Evolutionary conservation across 768 basidiomycete genomes (phyloP).

Genomic region (Lactifluus pinguis): DNA sequence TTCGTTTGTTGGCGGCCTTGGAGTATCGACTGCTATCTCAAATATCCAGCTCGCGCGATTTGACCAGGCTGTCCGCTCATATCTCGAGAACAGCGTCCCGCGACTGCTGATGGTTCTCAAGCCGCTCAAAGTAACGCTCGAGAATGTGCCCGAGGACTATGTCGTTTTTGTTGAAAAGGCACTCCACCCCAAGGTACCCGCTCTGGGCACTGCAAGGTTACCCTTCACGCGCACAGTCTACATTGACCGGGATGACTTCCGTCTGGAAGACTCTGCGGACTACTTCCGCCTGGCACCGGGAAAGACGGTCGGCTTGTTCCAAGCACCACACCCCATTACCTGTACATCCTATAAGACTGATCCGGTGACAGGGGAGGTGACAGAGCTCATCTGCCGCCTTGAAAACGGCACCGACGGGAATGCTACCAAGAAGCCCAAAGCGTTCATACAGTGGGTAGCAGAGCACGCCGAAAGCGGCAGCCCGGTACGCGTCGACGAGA

Average conservation of each 20-base stretch:
- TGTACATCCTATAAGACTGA: conserved; percentile 85
- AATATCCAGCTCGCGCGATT: conserved; percentile 86
- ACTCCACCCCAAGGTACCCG: conserved; percentile 87
- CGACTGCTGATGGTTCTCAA: conserved; percentile 85
- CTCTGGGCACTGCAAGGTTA: conserved; percentile 70
- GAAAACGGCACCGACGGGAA: conserved; percentile 51
- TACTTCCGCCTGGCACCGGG: conserved; percentile 98
- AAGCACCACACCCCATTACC: conserved; percentile 85
- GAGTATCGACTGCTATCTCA: conserved; percentile 77
- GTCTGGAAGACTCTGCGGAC: conserved; percentile 82
- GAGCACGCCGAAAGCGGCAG: conserved; percentile 69
- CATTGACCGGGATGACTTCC: conserved; percentile 92
- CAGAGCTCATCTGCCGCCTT: conserved; percentile 68
- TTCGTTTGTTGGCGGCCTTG: conserved; percentile 88
- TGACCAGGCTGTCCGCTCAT: conserved; percentile 80
- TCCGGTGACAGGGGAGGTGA: conserved; percentile 58
- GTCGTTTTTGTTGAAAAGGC: conserved; percentile 79
- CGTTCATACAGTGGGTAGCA: conserved; percentile 96
- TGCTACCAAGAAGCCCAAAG: conserved; percentile 69
- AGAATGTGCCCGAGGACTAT: conserved; percentile 85
- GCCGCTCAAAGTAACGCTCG: conserved; percentile 85
- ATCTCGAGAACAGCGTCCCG: conserved; percentile 81
- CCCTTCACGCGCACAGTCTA: conserved; percentile 86
- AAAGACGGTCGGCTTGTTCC: conserved; percentile 94
- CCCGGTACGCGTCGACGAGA: conserved; percentile 81